Evolutionary conservation across 345 rosid species (phyloP), one percentile per base, ranked within the genome.

Genomic region (Eucalyptus curtisii): DNA sequence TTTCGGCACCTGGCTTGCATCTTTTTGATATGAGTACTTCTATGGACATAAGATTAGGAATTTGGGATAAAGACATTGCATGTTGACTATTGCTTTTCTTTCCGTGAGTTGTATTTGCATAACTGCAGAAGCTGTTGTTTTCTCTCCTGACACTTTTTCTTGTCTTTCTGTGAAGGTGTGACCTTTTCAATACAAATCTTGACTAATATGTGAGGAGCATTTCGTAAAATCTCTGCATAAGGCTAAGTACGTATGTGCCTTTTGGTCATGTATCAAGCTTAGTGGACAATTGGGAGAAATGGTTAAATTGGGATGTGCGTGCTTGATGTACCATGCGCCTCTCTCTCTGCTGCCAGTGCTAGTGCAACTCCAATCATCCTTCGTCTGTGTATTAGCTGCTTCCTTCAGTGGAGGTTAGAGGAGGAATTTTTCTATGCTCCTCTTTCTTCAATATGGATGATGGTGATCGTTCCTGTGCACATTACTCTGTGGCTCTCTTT

Each of bases 141-240:
- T 76, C 47, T 76, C 84, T 76, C 47, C 84, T 40, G 27, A 76
- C 47, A 76, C 84, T 6, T 40, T 37, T 5, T 84, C 10, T 66
- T 64, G 4, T 90, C 40, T 7, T 5, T 71, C 81, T 87, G 6
- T 91, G 76, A 86, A 96, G 99, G 97, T 96, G 94, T 89, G 97
- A 95, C 82, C 88, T 96, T 86, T 96, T 95, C 92, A 91, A 93
- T 87, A 94, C 98, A 48, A 88, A 94, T 79, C 95, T 97, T 59
- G 97, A 95, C 90, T 99, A 96, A 90, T 95, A 96, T 40, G 96
- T 95, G 52, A 95, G 98, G 92, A 95, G 96, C 93, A 94, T 96
- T 90, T 93, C 97, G 3, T 96, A 93, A 91, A 79, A 61, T 48
- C 27, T 40, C 30, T 7, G 3, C 24, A 40, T 40, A 13, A 40